Percentiles rank a stretch among this genome's conserved stretches.
These are phyloP conservation scores for Ophidiomyces ophidiicola DNA, from an alignment of 2,329 filamentous ascomycete species.

Conservation along the genomic window DNA sequence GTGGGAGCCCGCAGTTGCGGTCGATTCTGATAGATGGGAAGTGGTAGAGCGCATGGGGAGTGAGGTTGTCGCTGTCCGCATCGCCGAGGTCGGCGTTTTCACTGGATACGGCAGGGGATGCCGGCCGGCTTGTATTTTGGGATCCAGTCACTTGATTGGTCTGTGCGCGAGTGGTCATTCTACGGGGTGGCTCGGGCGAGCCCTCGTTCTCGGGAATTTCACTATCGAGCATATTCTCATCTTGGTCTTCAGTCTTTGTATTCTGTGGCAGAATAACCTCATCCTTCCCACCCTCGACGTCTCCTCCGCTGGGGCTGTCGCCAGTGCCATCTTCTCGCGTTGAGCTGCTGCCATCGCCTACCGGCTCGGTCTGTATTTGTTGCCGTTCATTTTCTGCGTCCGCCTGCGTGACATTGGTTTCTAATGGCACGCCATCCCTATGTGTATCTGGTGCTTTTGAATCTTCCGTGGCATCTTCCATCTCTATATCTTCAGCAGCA, in stretches of 20 bases:
- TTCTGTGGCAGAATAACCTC: not conserved
- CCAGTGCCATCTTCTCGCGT: too few species aligned
- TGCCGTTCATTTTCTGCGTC: too few species aligned
- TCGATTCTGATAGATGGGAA: slow-evolving; percentile 42
- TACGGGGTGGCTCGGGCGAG: slow-evolving; percentile 32
- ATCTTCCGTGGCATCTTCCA: slow-evolving; percentile 21
- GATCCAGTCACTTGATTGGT: slow-evolving; percentile 27
- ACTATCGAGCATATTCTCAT: not conserved
- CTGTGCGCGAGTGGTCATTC: slow-evolving; percentile 38
- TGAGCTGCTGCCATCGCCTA: not conserved
- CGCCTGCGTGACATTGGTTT: not conserved
- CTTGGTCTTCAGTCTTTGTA: slow-evolving; percentile 7
- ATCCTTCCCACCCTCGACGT: too few species aligned
- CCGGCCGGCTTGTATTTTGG: slow-evolving; percentile 19
- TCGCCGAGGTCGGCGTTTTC: slow-evolving; percentile 24
- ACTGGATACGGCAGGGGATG: slow-evolving; percentile 23
- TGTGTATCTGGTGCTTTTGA: not conserved
- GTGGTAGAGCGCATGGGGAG: slow-evolving; percentile 46
- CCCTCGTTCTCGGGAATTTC: not conserved
- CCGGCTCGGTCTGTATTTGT: not conserved
- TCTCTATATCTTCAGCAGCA: slow-evolving; percentile 24
- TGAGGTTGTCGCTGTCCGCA: slow-evolving; percentile 44
- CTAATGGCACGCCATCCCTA: not conserved
- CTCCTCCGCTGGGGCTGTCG: too few species aligned
- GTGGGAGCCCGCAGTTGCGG: slow-evolving; percentile 45